Evolutionary conservation across 2,329 filamentous ascomycete species (phyloP), one percentile per base, ranked within the genome.

Genomic region (Aaosphaeria arxii): DNA sequence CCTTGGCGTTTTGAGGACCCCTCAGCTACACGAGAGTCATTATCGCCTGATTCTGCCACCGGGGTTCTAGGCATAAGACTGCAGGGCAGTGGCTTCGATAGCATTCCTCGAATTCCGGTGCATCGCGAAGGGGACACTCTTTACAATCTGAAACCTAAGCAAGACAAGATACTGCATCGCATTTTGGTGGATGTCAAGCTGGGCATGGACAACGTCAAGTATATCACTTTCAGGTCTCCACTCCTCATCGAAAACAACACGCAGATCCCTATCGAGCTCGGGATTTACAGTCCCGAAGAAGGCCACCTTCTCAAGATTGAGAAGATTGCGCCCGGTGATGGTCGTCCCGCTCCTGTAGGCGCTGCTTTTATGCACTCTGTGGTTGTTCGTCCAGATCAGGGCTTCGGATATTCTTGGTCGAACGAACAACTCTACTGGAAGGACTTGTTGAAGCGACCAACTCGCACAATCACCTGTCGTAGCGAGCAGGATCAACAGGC

Each of bases 1-100:
- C 90, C 92, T 1, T 99, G 94, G 94, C 87, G 91, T 56, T 99
- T 99, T 54, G 94, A 99, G 70, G 91, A 96, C 57, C 94, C 92
- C 74, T 91, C 91, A 56, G 94, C 94, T 60, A 95, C 96, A 80
- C 88, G 94, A 71, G 94, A 99, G 71, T 95, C 88, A 43, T 77
- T 99, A 5, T 85, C 90, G 5, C 86, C 90, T 0, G 94, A 99
- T 65, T 88, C 85, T 6, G 87, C 84, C 50, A 85, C 86, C 44
- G 88, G 89, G 28, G 79, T 88, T 54, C 89, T 99, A 38, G 85
- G 88, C 9, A 81, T 97, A 32, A 85, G 87, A 50, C 81, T 99
- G 1, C 91, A 99, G 63, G 91, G 89, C 36, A 97, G 92, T 62
- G 94, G 91, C 0, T 99, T 99, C 61, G 91, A 99, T 58, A 84